Evolutionary conservation across 805 yeast genomes (phyloP), one percentile per base, ranked within the genome.

Genomic region (Torulaspora delbrueckii): DNA sequence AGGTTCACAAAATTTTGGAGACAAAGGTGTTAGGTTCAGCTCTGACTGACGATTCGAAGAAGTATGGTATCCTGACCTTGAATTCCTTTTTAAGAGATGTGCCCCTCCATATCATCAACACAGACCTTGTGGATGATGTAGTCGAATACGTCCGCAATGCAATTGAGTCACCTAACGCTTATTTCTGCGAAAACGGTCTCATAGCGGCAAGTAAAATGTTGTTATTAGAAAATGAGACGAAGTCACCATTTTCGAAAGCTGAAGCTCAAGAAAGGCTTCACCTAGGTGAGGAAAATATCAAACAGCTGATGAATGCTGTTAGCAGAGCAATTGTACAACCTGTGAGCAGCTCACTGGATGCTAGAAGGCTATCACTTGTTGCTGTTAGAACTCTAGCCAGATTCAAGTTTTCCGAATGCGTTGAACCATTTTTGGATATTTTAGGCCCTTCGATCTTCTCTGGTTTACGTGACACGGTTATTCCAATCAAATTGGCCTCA

Each of bases 401-500:
- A 58, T 68, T 72, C 56, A 78, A 82, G 47, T 76, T 72, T 52
- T 74, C 71, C 0, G 65, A 61, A 7, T 63, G 77, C 19, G 68
- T 86, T 40, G 67, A 68, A 45, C 81, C 84, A 9, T 71, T 74
- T 56, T 68, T 78, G 51, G 80, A 81, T 53, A 50, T 66, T 0
- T 56, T 91, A 42, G 86, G 76, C 3, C 87, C 93, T 10, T 72
- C 86, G 9, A 81, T 89, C 2, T 91, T 91, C 63, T 70, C 83
- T 0, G 82, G 93, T 62, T 83, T 91, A 33, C 75, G 99, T 53
- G 96, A 90, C 59, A 75, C 82, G n/a, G 73, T 86, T 39, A 87
- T 91, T 58, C 97, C 99, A 4, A 82, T 91, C 55, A 90, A 89
- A 59, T 73, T 91, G 51, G 96, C 97, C 1, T 96, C 96, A 6